phyloP scores from a whole-genome alignment of 495 filamentous ascomycete species.

The Articulospora tetracladia region DNA sequence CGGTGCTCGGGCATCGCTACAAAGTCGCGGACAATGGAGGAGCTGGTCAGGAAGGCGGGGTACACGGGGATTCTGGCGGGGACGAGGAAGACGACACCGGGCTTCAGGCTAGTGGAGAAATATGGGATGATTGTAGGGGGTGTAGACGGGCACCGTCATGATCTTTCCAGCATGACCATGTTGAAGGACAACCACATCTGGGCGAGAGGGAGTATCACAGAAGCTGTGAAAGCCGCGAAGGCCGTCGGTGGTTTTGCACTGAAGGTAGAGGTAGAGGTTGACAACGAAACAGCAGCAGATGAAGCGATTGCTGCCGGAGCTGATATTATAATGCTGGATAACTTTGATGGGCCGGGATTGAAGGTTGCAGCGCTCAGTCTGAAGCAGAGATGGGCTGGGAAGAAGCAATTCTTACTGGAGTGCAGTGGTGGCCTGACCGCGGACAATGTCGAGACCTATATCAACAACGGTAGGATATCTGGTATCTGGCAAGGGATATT shows the following conservation, averaged over 20 bases:
- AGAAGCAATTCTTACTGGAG: constrained; percentile 73
- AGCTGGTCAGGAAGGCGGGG: constrained; percentile 53
- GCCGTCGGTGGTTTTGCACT: constrained; percentile 80
- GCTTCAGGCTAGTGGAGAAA: constrained; percentile 94
- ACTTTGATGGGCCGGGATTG: constrained; percentile 77
- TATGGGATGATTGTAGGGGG: constrained; percentile 95
- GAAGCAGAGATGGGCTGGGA: constrained; percentile 70
- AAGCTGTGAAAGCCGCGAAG: constrained; percentile 80
- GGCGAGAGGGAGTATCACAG: constrained; percentile 74
- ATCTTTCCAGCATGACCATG: constrained; percentile 94
- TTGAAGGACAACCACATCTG: constrained; percentile 98
- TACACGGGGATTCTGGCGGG: constrained; percentile 86
- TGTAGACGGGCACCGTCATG: constrained; percentile 85
- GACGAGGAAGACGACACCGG: constrained; percentile 94
- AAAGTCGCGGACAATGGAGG: constrained; percentile 49
- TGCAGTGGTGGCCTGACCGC: constrained; percentile 87
- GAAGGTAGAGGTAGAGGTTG: constrained; percentile 95
- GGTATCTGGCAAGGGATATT: neutral
- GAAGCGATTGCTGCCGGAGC: constrained; percentile 88
- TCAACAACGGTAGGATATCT: constrained; percentile 58
- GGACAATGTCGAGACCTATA: constrained; percentile 76
- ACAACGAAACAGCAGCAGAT: constrained; percentile 80
- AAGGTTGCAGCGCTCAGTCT: constrained; percentile 64
- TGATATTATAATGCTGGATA: constrained; percentile 96
- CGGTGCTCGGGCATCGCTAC: constrained; percentile 91